Percentiles rank a stretch among this genome's conserved stretches.
phyloP scores from a whole-genome alignment of 2,329 filamentous ascomycete species.

The Cladobotryum protrusum region DNA sequence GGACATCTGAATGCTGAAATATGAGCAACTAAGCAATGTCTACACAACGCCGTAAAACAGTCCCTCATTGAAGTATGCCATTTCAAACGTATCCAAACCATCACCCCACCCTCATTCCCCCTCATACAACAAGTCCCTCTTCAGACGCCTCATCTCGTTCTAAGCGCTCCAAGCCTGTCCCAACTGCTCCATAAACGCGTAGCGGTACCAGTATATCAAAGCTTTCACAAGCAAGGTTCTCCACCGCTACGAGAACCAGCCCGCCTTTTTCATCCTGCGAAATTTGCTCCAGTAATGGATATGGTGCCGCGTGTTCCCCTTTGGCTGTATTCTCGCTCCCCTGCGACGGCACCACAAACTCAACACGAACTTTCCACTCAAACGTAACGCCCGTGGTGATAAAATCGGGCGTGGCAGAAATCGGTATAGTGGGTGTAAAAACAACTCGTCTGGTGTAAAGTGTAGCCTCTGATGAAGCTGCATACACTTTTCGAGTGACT shows the following conservation, averaged over 20 bases:
- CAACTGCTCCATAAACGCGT: conserved; percentile 65
- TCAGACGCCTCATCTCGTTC: conserved; percentile 50
- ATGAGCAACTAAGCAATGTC: too few species aligned
- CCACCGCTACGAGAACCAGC: conserved; percentile 66
- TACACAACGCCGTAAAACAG: too few species aligned
- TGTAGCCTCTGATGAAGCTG: conserved; percentile 71
- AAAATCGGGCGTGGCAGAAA: conserved; percentile 81
- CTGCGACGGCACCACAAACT: conserved; percentile 77
- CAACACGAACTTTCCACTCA: conserved; percentile 82
- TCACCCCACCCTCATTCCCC: neutral
- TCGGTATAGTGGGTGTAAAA: conserved; percentile 78
- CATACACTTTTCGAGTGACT: conserved; percentile 77
- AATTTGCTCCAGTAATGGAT: conserved; percentile 68
- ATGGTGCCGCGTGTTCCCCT: conserved; percentile 18
- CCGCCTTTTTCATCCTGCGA: conserved; percentile 72
- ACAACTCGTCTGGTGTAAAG: conserved; percentile 73
- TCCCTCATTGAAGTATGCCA: too few species aligned
- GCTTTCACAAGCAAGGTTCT: conserved; percentile 76
- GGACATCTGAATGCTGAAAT: too few species aligned
- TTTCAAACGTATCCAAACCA: too few species aligned
- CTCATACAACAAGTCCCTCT: conserved; percentile 37
- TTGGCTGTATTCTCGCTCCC: conserved; percentile 17
- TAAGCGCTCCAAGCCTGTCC: conserved; percentile 49
- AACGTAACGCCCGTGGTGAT: conserved; percentile 82
- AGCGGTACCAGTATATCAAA: conserved; percentile 86